Percentiles rank a stretch among this genome's conserved stretches.
Evolutionary conservation across 352 stramenopile species (phyloP).

Genomic region (Pythium volutum): DNA sequence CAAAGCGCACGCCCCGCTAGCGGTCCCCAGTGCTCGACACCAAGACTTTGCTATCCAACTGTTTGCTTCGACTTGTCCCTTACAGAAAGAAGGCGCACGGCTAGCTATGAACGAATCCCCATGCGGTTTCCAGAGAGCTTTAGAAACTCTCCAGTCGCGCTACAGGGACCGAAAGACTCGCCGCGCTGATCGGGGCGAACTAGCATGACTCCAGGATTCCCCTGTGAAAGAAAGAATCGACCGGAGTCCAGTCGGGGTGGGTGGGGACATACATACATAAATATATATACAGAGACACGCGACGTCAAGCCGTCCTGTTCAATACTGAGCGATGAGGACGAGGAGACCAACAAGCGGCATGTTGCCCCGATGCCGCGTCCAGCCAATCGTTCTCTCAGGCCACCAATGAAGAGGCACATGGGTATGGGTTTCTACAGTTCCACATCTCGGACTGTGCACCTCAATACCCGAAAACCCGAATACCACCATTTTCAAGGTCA

Average conservation of each 20-base stretch:
- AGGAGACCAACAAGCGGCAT: not conserved
- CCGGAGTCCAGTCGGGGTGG: constrained; percentile 66
- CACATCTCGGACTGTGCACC: not conserved
- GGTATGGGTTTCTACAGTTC: not conserved
- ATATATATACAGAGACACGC: constrained; percentile 9
- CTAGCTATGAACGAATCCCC: constrained; percentile 10
- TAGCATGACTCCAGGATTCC: constrained; percentile 79
- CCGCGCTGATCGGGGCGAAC: constrained; percentile 64
- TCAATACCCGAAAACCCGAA: not conserved
- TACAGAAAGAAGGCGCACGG: constrained; percentile 41
- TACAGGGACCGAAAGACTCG: not conserved
- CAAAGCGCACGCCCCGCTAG: constrained; percentile 24
- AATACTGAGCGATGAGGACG: not conserved
- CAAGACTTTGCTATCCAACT: constrained; percentile 89
- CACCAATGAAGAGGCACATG: constrained; percentile 2
- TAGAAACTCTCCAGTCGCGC: not conserved
- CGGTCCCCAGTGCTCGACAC: constrained; percentile 85
- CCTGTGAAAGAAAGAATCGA: constrained; percentile 83
- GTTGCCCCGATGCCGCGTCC: not conserved
- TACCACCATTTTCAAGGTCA: not conserved
- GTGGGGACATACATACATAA: constrained; percentile 1
- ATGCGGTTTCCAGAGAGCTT: not conserved
- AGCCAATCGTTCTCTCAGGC: constrained; percentile 1
- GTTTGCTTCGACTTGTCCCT: constrained; percentile 89
- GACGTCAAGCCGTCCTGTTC: constrained; percentile 2